phyloP scores from a whole-genome alignment of 805 yeast genomes.

The Candida easanensis region DNA sequence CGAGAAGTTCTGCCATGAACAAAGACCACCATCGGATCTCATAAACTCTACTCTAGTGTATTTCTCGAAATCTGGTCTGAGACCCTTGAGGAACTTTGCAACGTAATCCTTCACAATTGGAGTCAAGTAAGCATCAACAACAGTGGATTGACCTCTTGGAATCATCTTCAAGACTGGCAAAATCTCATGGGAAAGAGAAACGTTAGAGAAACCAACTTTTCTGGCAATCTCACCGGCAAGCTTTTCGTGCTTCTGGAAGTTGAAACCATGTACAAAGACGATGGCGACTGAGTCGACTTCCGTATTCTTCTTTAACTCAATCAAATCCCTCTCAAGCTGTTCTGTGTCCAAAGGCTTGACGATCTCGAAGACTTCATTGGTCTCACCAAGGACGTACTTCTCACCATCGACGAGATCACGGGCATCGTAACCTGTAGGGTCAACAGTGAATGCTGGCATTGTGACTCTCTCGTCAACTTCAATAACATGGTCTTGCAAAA shows the following conservation, averaged over 20 bases:
- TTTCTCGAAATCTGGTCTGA: conserved; percentile 32
- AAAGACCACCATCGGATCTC: conserved; percentile 60
- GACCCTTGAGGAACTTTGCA: conserved; percentile 34
- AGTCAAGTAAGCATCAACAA: conserved; percentile 41
- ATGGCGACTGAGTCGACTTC: conserved; percentile 33
- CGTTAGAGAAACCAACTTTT: conserved; percentile 29
- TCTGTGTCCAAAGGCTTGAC: conserved; percentile 33
- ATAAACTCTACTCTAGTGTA: conserved; percentile 45
- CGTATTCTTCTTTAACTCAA: conserved; percentile 25
- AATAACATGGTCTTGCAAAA: conserved; percentile 40
- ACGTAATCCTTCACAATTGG: conserved; percentile 42
- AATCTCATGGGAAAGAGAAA: conserved; percentile 18
- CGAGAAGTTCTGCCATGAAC: conserved; percentile 49
- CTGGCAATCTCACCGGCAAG: conserved; percentile 32
- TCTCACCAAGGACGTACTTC: conserved; percentile 39
- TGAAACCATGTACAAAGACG: conserved; percentile 35
- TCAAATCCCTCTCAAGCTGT: conserved; percentile 20
- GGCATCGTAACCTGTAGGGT: conserved; percentile 44
- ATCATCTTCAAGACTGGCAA: conserved; percentile 38
- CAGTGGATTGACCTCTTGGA: conserved; percentile 41
- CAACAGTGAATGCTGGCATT: conserved; percentile 47
- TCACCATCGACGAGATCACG: conserved; percentile 28
- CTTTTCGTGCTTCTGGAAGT: conserved; percentile 38
- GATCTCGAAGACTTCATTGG: conserved; percentile 38
- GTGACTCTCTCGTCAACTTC: conserved; percentile 56